phyloP scores from a whole-genome alignment of 2,329 filamentous ascomycete genomes.

The Ophiostoma ips region DNA sequence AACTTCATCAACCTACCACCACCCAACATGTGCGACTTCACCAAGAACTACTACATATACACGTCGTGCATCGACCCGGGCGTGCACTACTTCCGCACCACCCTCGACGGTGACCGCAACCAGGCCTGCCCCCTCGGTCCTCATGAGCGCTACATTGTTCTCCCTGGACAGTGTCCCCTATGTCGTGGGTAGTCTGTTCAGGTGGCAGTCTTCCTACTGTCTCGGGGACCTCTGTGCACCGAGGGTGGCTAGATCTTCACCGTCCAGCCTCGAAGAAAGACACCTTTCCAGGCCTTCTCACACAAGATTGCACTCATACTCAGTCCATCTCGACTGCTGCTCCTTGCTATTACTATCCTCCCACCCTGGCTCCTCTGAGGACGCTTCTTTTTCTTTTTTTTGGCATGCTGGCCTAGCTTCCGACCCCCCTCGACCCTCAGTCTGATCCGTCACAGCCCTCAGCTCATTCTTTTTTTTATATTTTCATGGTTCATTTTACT shows the following conservation, averaged over 20 bases:
- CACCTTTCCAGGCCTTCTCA: no score
- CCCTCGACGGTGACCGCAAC: slow-evolving; percentile 49
- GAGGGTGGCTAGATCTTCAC: no score
- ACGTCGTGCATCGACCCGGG: slow-evolving; percentile 54
- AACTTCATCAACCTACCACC: not conserved
- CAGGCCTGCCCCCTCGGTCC: slow-evolving; percentile 47
- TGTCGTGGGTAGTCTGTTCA: slow-evolving; percentile 21
- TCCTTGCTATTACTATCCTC: no score
- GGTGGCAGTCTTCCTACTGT: no score
- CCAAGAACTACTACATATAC: slow-evolving; percentile 68
- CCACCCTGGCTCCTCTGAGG: no score
- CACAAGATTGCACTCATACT: no score
- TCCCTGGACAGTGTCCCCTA: slow-evolving; percentile 47
- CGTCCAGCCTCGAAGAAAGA: no score
- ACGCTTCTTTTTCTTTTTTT: no score
- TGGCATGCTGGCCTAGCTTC: no score
- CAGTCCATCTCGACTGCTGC: no score
- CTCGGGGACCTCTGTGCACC: no score
- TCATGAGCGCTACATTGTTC: slow-evolving; percentile 61
- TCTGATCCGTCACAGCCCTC: not conserved
- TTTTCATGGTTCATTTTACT: not conserved
- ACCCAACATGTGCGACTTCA: slow-evolving; percentile 46
- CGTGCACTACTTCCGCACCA: slow-evolving; percentile 56
- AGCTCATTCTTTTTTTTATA: not conserved
- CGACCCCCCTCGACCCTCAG: no score